Percentiles rank a stretch among this genome's conserved stretches.
phyloP scores from a whole-genome alignment of 208 protist species.

The Wallacemonas collosoma region DNA sequence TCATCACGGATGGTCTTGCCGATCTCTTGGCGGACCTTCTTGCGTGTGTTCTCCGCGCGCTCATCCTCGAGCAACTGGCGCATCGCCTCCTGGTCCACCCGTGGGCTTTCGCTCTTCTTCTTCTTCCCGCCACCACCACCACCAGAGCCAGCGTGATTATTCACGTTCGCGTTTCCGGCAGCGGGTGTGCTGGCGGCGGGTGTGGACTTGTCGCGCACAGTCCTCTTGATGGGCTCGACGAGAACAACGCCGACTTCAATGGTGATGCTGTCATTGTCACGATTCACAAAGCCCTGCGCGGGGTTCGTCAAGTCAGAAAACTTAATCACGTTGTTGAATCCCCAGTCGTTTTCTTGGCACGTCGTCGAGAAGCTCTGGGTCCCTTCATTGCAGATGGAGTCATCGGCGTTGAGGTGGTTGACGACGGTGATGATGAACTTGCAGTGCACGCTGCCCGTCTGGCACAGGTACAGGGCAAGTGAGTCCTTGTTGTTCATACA shows the following conservation, averaged over 20 bases:
- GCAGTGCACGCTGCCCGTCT: slow-evolving; percentile 89
- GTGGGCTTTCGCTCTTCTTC: slow-evolving; percentile 46
- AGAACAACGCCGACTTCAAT: slow-evolving; percentile 91
- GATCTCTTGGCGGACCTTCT: slow-evolving; percentile 85
- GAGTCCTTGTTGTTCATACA: slow-evolving; percentile 92
- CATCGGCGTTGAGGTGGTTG: slow-evolving; percentile 80
- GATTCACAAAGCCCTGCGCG: slow-evolving; percentile 70
- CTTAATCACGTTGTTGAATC: slow-evolving; percentile 91
- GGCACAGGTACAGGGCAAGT: slow-evolving; percentile 89
- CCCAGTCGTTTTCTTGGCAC: slow-evolving; percentile 92
- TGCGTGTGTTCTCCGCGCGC: slow-evolving; percentile 64
- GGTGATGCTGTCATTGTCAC: slow-evolving; percentile 80
- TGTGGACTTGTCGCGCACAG: slow-evolving; percentile 42
- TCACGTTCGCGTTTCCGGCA: slow-evolving; percentile 10
- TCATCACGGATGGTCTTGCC: slow-evolving; percentile 78
- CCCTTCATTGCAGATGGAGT: slow-evolving; percentile 91
- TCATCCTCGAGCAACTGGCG: slow-evolving; percentile 81
- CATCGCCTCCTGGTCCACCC: slow-evolving; percentile 73
- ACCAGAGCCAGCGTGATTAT: slow-evolving; percentile 14
- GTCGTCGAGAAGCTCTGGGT: slow-evolving; percentile 86
- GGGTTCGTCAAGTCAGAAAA: slow-evolving; percentile 81
- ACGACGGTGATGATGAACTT: slow-evolving; percentile 92
- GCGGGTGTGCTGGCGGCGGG: slow-evolving; percentile 24
- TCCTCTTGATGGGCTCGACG: slow-evolving; percentile 72
- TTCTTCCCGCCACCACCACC: slow-evolving; percentile 36